Base-by-base conservation (phyloP, 1,284 basidiomycete species). In the Ceratobasidium papillatum region DNA sequence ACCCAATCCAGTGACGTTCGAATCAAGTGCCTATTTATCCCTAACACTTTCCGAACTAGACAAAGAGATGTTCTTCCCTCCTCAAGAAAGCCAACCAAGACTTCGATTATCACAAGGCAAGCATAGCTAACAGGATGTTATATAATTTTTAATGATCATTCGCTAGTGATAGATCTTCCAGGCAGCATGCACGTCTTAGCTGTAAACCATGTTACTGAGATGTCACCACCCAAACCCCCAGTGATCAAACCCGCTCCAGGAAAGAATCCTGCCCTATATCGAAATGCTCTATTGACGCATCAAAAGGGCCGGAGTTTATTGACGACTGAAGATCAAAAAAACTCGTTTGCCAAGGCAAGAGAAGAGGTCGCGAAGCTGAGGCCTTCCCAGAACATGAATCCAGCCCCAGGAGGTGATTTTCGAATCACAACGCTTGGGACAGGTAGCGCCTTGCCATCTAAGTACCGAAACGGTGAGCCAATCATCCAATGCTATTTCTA, bases 351-450 rank as follows among this genome's bases (percentile, higher is more conserved):
- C 77, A 79, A 79, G 38, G 68, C 68, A 5, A 72, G 58, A 59
- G 34, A 58, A 22, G 38, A 75, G 27, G 38, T 73, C 14, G 27
- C 45, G 7, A 59, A 64, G 25, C 49, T 64, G 14, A n/a, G 7
- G 12, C 3, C 72, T 38, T 51, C 51, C 1, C 30, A 36, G 14
- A 25, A 4, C 30, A n/a, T 7, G 3, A 32, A 17, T 25, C 72
- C 78, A 79, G 64, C 84, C 1, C 68, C 84, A 19, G 91, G 93
- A 0, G 87, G 88, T 63, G 87, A 93, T 74, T 87, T 98, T 12
- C 83, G 84, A 1, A 83, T 98, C 51, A 88, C 93, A 2, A 88
- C 96, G 0, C 85, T 98, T 0, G 96, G 96, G 0, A 98, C 96
- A 0, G 94, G 94, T 3, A 96, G 94, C 79, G 92, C 95, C 0